Evolutionary conservation across 2,329 filamentous ascomycete species (phyloP), one percentile per base, ranked within the genome.

Genomic region (Uncinocarpus reesii): DNA sequence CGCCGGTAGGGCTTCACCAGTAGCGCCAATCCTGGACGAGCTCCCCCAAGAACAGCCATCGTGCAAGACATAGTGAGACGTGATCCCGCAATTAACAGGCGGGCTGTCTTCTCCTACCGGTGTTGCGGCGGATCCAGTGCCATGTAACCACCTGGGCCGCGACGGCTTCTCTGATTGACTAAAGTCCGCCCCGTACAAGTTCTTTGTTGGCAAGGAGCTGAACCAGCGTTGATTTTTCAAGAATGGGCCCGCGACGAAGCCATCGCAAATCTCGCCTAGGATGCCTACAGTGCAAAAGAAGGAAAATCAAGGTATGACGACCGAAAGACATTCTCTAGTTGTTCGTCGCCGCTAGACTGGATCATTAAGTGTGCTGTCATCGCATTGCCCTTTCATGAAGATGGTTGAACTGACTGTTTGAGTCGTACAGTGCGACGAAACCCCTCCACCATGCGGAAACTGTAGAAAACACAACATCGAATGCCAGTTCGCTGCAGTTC

Each of bases 231-330:
- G 15, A 21, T 21, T 41, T 32, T 24, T 44, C 13, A 21, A 20
- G 20, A 43, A 56, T 52, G 54, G 43, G 32, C 32, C 53, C 59
- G n/a, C 47, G 61, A 38, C 52, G 59, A 7, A 58, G 60, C 16
- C 63, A 65, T 56, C 58, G 62, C 31, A 65, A 65, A 51, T 62
- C 60, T 24, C 54, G 62, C 10, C 59, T 53, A 7, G 63, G 62
- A 8, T 65, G 63, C 47, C 28, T 55, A 7, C 60, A 64, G 49
- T 65, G 62, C 49, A 65, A 65, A 48, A 50, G 57, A 50, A 48
- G 61, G 31, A 64, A 63, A 48, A 57, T 65, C 48, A 65, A 65
- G 60, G 62, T 64, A 57, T 47, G 57, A n/a, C 29, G 7, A 8
- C 32, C 10, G 18, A 38, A 35, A 29, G 18, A 23, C 13, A 31